A percentile compares a stretch with the other conserved stretches of the same genome.
phyloP scores from a whole-genome alignment of 768 basidiomycete species.

The Pluteus cervinus region DNA sequence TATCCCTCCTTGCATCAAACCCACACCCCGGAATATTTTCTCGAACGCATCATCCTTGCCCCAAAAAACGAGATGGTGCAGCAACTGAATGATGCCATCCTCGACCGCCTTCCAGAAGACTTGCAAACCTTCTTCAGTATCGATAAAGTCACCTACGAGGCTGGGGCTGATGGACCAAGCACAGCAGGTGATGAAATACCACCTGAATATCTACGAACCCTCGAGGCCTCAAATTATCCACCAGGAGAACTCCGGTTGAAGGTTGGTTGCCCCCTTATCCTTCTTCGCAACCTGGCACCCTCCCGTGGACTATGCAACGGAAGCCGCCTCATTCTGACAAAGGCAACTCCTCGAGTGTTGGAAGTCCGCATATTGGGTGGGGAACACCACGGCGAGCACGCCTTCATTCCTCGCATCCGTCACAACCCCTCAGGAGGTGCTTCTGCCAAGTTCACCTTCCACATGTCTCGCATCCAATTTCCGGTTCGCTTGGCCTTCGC shows the following conservation, averaged over 20 bases:
- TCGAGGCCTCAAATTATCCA: constrained; percentile 27
- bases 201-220: constrained; percentile 25
- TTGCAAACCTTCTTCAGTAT: constrained; percentile 15
- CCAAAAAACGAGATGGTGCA: constrained; percentile 27
- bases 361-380: constrained; percentile 30
- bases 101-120: constrained; percentile 16
- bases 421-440: constrained; percentile 13
- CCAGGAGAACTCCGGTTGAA: constrained; percentile 23
- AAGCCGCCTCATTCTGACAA: constrained; percentile 16
- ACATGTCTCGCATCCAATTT: constrained; percentile 28
- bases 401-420: constrained; percentile 31
- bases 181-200: constrained; percentile 13
- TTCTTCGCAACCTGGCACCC: constrained; percentile 24
- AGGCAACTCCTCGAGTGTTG: constrained; percentile 15
- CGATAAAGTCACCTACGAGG: constrained; percentile 18
- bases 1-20: constrained; percentile 21
- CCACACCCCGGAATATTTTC: constrained; percentile 20
- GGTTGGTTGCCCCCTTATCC: constrained; percentile 23
- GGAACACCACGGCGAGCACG: constrained; percentile 24
- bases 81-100: constrained; percentile 20
- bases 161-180: constrained; percentile 12
- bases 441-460: constrained; percentile 16
- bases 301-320: constrained; percentile 23
- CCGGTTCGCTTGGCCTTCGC: constrained; percentile 29
- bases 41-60: constrained; percentile 26